Conservation (phyloP, 192 early-diverging fungal genomes). For the Coemansia sp. region DNA sequence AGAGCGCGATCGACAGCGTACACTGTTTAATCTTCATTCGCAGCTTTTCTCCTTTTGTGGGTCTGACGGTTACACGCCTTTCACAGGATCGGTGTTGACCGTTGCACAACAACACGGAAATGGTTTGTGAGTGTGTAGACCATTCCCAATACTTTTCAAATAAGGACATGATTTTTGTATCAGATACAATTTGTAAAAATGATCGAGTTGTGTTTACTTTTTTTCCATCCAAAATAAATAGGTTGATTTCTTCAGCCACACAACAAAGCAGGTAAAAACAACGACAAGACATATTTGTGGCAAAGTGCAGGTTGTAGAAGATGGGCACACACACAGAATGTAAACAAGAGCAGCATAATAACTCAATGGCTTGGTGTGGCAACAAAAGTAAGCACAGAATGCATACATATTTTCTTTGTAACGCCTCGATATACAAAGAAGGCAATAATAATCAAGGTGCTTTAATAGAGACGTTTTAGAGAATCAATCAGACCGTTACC, state of each 20-base stretch:
- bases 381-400: neutral
- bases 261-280: too few species aligned
- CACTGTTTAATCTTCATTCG: too few species aligned
- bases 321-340: neutral
- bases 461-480: neutral
- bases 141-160: neutral
- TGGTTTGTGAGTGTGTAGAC: too few species aligned
- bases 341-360: neutral
- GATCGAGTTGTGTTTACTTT: neutral
- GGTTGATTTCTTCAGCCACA: neutral
- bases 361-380: neutral
- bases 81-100: too few species aligned
- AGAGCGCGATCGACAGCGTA: too few species aligned
- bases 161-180: neutral
- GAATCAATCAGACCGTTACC: neutral
- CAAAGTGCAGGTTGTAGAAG: neutral
- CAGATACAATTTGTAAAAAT: neutral
- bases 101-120: too few species aligned
- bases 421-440: neutral
- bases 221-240: neutral
- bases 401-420: neutral
- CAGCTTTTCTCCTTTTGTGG: too few species aligned
- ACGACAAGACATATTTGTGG: too few species aligned
- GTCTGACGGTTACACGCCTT: too few species aligned
- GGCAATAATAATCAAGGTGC: constrained; percentile 1